Evolutionary conservation across 2,329 filamentous ascomycete species (phyloP).

Genomic region (Diplodia corticola): DNA sequence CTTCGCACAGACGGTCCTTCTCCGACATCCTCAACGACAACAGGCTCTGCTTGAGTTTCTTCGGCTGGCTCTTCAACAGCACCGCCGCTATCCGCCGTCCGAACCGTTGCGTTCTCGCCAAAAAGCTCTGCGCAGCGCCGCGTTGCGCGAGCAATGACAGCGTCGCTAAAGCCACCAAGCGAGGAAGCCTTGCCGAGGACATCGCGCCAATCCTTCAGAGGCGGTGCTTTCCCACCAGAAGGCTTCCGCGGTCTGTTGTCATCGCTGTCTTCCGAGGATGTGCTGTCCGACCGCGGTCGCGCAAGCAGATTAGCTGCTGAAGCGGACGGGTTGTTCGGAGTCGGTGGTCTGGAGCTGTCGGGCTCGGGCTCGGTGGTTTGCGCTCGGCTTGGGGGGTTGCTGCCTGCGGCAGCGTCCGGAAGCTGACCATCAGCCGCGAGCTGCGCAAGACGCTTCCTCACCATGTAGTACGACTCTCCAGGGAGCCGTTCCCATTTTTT

Average conservation of each 20-base stretch:
- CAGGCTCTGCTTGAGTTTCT: neutral
- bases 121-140: conserved; percentile 77
- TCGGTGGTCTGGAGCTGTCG: neutral
- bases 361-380: conserved; percentile 7
- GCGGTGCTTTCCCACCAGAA: neutral
- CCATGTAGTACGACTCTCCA: conserved; percentile 25
- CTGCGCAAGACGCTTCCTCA: conserved; percentile 15
- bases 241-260: no score
- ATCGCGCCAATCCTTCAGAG: conserved; percentile 77
- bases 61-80: conserved; percentile 30
- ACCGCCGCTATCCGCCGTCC: conserved; percentile 52
- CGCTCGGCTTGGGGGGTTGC: neutral
- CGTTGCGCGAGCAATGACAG: conserved; percentile 67
- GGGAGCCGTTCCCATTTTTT: neutral
- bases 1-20: neutral
- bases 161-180: conserved; percentile 61
- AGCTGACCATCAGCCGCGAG: neutral
- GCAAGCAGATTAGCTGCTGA: neutral
- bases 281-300: neutral
- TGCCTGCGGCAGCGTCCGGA: neutral
- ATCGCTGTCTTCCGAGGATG: neutral
- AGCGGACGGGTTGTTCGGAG: neutral
- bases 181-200: conserved; percentile 77
- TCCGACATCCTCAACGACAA: neutral
- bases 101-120: conserved; percentile 67